phyloP scores from a whole-genome alignment of 2,329 filamentous ascomycete genomes.

The Amauroascus verrucosus region DNA sequence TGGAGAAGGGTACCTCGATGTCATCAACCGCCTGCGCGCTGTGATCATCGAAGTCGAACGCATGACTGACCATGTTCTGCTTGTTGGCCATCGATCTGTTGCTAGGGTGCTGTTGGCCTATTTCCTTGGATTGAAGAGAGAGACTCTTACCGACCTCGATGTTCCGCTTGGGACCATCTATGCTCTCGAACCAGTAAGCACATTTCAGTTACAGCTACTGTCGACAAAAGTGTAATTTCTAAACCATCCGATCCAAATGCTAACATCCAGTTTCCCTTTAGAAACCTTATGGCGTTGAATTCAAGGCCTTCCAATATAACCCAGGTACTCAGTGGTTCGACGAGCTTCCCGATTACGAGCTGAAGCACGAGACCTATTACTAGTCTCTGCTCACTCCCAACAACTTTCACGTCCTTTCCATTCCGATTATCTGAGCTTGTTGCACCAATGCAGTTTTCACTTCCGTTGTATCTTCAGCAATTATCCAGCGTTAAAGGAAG shows the following conservation, averaged over 20 bases:
- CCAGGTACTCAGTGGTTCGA: conserved; percentile 69
- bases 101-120: conserved; percentile 90
- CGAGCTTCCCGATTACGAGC: conserved; percentile 71
- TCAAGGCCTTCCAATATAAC: conserved; percentile 90
- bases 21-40: conserved; percentile 87
- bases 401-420: background rate
- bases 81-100: conserved; percentile 86
- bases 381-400: conserved; percentile 10
- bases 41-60: conserved; percentile 96
- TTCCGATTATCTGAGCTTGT: background rate
- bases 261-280: conserved; percentile 16
- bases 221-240: no score
- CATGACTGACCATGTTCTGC: conserved; percentile 87
- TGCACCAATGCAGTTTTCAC: no score
- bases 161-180: conserved; percentile 90
- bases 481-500: no score
- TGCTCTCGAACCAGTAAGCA: conserved; percentile 65
- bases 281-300: conserved; percentile 94
- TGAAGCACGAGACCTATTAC: conserved; percentile 39
- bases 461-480: no score
- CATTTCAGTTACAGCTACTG: no score
- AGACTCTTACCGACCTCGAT: conserved; percentile 89
- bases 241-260: background rate
- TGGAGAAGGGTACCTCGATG: conserved; percentile 90
- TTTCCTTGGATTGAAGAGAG: conserved; percentile 82